Base-by-base conservation (phyloP, 1,284 basidiomycete genomes). In the Ganoderma boninense region DNA sequence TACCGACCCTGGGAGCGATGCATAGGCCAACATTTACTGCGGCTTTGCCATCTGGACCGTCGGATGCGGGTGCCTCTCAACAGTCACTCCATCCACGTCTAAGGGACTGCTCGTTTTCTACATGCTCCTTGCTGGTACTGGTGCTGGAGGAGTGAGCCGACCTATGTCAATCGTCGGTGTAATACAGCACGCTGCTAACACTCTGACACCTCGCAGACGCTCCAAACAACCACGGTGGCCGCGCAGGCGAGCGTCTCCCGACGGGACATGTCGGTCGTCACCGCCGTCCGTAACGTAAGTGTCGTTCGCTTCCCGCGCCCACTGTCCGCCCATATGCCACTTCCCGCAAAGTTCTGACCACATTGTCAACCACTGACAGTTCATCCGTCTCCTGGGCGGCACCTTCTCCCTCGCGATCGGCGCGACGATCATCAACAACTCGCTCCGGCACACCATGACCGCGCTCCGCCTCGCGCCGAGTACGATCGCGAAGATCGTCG, bases 11-110 rank as follows among this genome's bases (percentile, higher is more conserved):
- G 11, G 13, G 49, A 29, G 26, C 26, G 26, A 29, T 52, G 23
- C 23, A 8, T 72, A 90, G 87, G 84, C 82, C 23, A 90, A 90
- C 62, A 87, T 95, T 59, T 85, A 90, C 68, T 74, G 84, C 23
- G 93, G 94, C 0, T 95, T 93, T 77, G 82, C 82, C 0, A 80
- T 91, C n/a, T 94, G 91, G 90, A 85, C 91, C 0, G 82, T 94
- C 38, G 91, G 89, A 0, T 87, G 90, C 61, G 94, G 93, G 1
- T 86, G 92, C 52, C 79, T 94, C 10, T 90, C 91, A 1, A 91
- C 89, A 0, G 83, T 93, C 56, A 86, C 82, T 1, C 81, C 83
- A 1, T 77, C 80, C 7, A 88, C 91, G 0, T 75, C 82, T 1
- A 84, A 87, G 59, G 87, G 84, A 0, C 79, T 87, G 0, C 78